phyloP scores from a whole-genome alignment of 2,329 filamentous ascomycete genomes.

The Rhinocladiella similis region DNA sequence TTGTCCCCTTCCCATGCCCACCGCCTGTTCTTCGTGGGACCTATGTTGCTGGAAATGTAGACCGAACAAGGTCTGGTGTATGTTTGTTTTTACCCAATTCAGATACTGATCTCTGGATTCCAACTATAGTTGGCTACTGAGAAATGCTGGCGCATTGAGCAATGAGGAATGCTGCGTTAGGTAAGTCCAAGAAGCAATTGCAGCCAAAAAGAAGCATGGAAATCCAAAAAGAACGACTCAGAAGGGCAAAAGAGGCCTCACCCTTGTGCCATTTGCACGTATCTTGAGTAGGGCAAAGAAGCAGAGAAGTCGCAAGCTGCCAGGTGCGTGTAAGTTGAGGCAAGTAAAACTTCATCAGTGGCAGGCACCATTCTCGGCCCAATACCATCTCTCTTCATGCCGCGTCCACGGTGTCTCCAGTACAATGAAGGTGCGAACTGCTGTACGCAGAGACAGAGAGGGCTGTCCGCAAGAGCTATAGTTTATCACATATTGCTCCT shows the following conservation, averaged over 20 bases:
- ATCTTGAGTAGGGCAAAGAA: not conserved
- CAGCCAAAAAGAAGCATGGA: slow-evolving; percentile 17
- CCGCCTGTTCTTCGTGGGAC: not conserved
- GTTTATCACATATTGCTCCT: too few species aligned
- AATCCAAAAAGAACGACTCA: slow-evolving; percentile 28
- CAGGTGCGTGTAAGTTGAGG: not conserved
- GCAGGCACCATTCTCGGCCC: not conserved
- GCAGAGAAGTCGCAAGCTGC: not conserved
- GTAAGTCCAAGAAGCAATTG: slow-evolving; percentile 20
- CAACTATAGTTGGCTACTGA: slow-evolving; percentile 19
- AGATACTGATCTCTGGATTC: slow-evolving; percentile 7
- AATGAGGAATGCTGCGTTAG: slow-evolving; percentile 16
- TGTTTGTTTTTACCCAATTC: slow-evolving; percentile 16
- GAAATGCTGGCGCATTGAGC: slow-evolving; percentile 24
- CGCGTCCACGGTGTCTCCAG: not conserved
- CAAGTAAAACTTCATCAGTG: not conserved
- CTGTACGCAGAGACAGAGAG: too few species aligned
- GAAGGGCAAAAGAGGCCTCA: slow-evolving; percentile 6
- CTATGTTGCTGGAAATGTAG: not conserved
- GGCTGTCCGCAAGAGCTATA: too few species aligned
- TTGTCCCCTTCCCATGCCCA: not conserved
- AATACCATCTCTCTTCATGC: not conserved
- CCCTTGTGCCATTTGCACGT: not conserved
- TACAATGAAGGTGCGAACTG: too few species aligned
- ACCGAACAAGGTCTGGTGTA: not conserved